These are phyloP conservation scores for Sequoiadendron giganteum DNA, from an alignment of 75 land plant species.

Conservation along the genomic window DNA sequence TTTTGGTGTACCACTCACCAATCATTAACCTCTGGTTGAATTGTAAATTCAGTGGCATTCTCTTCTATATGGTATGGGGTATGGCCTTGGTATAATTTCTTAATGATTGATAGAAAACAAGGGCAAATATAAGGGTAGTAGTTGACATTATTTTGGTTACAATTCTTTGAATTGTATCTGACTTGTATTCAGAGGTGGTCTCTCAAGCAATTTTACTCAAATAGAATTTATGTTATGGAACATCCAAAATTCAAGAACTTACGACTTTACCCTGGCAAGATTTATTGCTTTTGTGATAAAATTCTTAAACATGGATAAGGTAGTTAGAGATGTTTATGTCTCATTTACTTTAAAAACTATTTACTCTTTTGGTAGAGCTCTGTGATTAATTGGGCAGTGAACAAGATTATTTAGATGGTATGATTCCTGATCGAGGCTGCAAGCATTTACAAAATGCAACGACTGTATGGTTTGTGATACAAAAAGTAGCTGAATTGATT, in stretches of 20 bases:
- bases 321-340: background rate
- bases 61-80: background rate
- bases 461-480: background rate
- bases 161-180: background rate
- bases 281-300: background rate
- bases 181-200: background rate
- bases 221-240: background rate
- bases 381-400: background rate
- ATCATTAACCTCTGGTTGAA: background rate
- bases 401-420: background rate
- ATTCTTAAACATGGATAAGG: background rate
- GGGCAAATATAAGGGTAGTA: background rate
- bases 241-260: background rate
- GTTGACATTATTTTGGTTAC: background rate
- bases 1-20: background rate
- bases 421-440: background rate
- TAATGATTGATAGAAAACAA: slow-evolving; percentile 1
- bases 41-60: background rate
- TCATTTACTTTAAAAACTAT: background rate
- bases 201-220: background rate
- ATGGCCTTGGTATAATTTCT: background rate
- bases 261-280: background rate
- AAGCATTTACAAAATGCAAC: background rate
- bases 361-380: background rate
- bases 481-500: background rate